These are phyloP conservation scores for Agrocybe pediades DNA, from an alignment of 768 basidiomycete genomes.

Conservation along the genomic window DNA sequence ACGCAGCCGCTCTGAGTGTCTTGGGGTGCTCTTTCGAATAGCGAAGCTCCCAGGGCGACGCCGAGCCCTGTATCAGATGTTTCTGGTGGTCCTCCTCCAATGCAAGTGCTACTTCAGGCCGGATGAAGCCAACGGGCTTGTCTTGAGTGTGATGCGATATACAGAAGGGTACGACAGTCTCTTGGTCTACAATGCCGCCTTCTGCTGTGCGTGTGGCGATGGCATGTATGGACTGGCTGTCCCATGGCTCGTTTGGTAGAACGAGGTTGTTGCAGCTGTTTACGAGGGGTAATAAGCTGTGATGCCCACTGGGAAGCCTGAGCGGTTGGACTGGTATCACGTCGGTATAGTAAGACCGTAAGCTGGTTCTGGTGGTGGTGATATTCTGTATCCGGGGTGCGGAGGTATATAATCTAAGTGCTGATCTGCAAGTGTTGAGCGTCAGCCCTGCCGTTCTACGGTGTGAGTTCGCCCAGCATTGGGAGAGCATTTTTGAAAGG, in stretches of 20 bases:
- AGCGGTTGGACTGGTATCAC: constrained; percentile 19
- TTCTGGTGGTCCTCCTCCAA: constrained; percentile 31
- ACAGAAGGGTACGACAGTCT: constrained; percentile 28
- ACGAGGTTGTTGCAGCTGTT: constrained; percentile 30
- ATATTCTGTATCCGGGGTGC: background rate
- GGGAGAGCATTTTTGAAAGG: background rate
- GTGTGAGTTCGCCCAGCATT: background rate
- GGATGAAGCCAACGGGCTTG: constrained; percentile 27
- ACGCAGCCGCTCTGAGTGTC: constrained; percentile 25
- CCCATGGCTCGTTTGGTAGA: constrained; percentile 21
- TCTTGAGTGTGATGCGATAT: constrained; percentile 23
- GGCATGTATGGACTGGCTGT: constrained; percentile 11
- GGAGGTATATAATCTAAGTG: background rate
- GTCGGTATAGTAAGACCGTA: constrained; percentile 18
- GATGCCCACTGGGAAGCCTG: constrained; percentile 22
- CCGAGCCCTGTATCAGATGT: constrained; percentile 25
- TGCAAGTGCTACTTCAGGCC: constrained; percentile 28
- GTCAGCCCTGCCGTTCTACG: background rate
- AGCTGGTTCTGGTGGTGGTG: background rate
- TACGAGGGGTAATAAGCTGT: constrained; percentile 26
- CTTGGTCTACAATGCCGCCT: constrained; percentile 21
- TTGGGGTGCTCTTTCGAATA: constrained; percentile 21
- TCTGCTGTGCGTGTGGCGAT: constrained; percentile 22
- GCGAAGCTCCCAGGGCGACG: constrained; percentile 29
- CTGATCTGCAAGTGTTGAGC: background rate